These are phyloP conservation scores for Pseudocercospora ulei DNA, from an alignment of 2,329 filamentous ascomycete genomes.

Conservation along the genomic window DNA sequence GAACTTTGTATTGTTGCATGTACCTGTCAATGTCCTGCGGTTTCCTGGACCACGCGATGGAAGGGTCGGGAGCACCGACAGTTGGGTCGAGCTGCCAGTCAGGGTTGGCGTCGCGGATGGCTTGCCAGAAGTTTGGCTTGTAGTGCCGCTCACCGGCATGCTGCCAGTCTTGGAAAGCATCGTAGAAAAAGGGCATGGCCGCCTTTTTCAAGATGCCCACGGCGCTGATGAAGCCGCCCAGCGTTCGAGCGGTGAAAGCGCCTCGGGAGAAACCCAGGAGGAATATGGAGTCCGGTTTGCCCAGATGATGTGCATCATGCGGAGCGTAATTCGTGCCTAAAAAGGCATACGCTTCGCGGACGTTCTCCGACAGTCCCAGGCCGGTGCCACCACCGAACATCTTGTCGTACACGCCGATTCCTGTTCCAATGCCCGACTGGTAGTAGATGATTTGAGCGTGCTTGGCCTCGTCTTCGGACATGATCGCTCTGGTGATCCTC, in stretches of 20 bases:
- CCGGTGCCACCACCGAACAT: slow-evolving; percentile 32
- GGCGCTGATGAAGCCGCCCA: slow-evolving; percentile 40
- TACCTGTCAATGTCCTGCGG: slow-evolving; percentile 26
- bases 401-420: slow-evolving; percentile 31
- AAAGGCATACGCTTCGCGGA: slow-evolving; percentile 55
- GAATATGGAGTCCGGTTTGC: slow-evolving; percentile 38
- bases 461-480: slow-evolving; percentile 30
- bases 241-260: slow-evolving; percentile 39
- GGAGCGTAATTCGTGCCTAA: slow-evolving; percentile 50
- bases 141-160: slow-evolving; percentile 28
- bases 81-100: slow-evolving; percentile 16
- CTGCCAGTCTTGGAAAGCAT: slow-evolving; percentile 33
- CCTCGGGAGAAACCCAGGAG: slow-evolving; percentile 42
- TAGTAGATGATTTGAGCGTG: slow-evolving; percentile 37
- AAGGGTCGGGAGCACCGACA: slow-evolving; percentile 11
- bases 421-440: slow-evolving; percentile 34
- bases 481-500: slow-evolving; percentile 32
- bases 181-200: slow-evolving; percentile 32
- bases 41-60: slow-evolving; percentile 12
- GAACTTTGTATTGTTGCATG: slow-evolving; percentile 26
- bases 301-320: slow-evolving; percentile 22
- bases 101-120: slow-evolving; percentile 24
- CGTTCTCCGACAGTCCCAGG: slow-evolving; percentile 38
- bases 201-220: slow-evolving; percentile 37
- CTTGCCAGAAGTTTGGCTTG: slow-evolving; percentile 29